Evolutionary conservation across 768 basidiomycete genomes (phyloP).

Genomic region (Lactarius indigo): DNA sequence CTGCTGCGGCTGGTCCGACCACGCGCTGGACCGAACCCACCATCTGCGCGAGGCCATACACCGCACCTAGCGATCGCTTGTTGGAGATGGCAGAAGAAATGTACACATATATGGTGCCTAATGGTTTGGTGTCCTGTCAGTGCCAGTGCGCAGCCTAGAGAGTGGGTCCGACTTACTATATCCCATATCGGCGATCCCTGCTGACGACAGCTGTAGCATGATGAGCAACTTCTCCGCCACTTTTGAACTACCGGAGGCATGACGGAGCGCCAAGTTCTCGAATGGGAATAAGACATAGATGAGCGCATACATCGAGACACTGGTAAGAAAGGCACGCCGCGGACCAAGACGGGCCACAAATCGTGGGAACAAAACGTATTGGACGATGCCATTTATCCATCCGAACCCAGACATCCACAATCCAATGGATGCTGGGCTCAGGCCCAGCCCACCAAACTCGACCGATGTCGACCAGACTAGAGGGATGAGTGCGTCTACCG

Average conservation of each 20-base stretch:
- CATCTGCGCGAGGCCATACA: conserved; percentile 50
- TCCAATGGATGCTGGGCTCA: conserved; percentile 38
- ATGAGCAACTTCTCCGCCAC: neutral
- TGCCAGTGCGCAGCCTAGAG: neutral
- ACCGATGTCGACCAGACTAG: conserved; percentile 40
- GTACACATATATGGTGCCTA: conserved; percentile 66
- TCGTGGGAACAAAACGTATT: conserved; percentile 36
- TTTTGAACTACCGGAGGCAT: neutral
- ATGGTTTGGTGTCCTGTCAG: neutral
- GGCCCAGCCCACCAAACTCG: conserved; percentile 29
- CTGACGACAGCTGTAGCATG: neutral
- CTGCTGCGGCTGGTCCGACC: conserved; percentile 52
- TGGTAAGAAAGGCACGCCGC: conserved; percentile 31
- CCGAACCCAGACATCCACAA: conserved; percentile 37
- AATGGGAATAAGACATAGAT: conserved; percentile 32
- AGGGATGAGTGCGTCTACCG: conserved; percentile 40
- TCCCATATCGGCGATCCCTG: neutral
- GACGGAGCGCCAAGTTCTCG: neutral
- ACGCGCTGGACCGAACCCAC: conserved; percentile 36
- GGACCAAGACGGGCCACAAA: conserved; percentile 36
- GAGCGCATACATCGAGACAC: conserved; percentile 28
- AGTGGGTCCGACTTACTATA: neutral
- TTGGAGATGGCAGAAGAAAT: conserved; percentile 63
- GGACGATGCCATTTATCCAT: conserved; percentile 36
- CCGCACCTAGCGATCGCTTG: conserved; percentile 58